Evolutionary conservation across 1,284 basidiomycete genomes (phyloP).

Genomic region (Austroboletus niveus): DNA sequence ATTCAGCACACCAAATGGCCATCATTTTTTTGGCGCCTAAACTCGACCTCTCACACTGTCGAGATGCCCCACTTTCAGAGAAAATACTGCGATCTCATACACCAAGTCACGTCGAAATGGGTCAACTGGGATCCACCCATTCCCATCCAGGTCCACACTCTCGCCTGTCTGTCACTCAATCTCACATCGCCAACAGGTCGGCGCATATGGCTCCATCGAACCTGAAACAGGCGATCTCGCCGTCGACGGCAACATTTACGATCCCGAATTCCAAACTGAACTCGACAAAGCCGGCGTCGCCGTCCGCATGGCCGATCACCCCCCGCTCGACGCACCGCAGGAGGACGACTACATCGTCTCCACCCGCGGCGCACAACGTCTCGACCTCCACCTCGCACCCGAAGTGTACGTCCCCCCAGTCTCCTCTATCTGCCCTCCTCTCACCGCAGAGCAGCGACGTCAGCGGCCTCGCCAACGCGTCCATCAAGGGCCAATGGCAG

Average conservation of each 20-base stretch:
- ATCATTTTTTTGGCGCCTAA: no score
- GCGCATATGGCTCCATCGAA: constrained; percentile 22
- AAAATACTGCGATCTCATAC: constrained; percentile 28
- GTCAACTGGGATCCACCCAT: constrained; percentile 33
- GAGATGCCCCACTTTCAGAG: constrained; percentile 13
- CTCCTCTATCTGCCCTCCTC: neutral
- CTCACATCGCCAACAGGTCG: constrained; percentile 4
- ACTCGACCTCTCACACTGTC: no score
- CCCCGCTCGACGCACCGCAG: constrained; percentile 3
- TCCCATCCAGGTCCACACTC: constrained; percentile 8
- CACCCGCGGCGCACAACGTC: constrained; percentile 18
- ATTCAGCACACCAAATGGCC: no score
- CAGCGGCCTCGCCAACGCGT: constrained; percentile 20
- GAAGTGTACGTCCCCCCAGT: constrained; percentile 12
- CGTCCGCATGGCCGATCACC: constrained; percentile 13
- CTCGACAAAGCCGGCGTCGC: constrained; percentile 3
- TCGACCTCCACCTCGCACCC: constrained; percentile 5
- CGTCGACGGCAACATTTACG: constrained; percentile 26
- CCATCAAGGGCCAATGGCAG: constrained; percentile 29
- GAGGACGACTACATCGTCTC: constrained; percentile 25
- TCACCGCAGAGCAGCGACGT: constrained; percentile 6
- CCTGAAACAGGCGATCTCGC: constrained; percentile 19
- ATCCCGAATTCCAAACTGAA: constrained; percentile 14
- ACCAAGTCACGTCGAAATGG: constrained; percentile 24
- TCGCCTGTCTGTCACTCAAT: no score